Percentiles rank a stretch among this genome's conserved stretches.
phyloP scores from a whole-genome alignment of 768 basidiomycete genomes.

The Chalciporus chontae region DNA sequence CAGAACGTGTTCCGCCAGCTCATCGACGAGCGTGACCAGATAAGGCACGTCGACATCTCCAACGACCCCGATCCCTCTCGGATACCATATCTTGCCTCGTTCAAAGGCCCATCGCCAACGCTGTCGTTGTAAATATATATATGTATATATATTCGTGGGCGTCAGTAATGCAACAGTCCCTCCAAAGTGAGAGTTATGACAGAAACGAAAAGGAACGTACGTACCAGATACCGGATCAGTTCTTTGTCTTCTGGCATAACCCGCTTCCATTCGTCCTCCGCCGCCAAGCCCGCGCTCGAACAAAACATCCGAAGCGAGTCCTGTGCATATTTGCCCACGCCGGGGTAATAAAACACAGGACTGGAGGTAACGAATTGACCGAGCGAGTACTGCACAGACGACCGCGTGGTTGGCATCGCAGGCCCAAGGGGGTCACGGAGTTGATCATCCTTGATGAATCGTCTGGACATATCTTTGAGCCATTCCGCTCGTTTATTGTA shows the following conservation, averaged over 20 bases:
- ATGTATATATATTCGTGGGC: too few relatives aligned
- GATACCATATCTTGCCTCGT: slow-evolving; percentile 50
- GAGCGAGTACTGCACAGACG: not conserved
- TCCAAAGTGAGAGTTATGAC: too few relatives aligned
- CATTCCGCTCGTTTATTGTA: slow-evolving; percentile 54
- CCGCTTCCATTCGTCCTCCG: slow-evolving; percentile 50
- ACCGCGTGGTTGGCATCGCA: not conserved
- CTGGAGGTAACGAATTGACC: slow-evolving; percentile 32
- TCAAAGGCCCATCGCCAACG: slow-evolving; percentile 71
- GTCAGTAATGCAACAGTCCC: too few relatives aligned
- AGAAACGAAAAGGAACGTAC: slow-evolving; percentile 14
- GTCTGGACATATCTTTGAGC: slow-evolving; percentile 50
- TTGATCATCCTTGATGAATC: slow-evolving; percentile 43
- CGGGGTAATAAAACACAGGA: slow-evolving; percentile 56
- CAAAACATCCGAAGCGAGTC: slow-evolving; percentile 79
- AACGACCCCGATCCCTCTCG: slow-evolving; percentile 38
- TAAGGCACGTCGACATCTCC: slow-evolving; percentile 36
- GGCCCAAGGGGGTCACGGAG: slow-evolving; percentile 25
- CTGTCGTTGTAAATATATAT: slow-evolving; percentile 40
- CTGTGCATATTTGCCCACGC: slow-evolving; percentile 66
- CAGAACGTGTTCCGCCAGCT: slow-evolving; percentile 33
- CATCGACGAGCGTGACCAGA: slow-evolving; percentile 37
- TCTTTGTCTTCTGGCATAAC: slow-evolving; percentile 70
- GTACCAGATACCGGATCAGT: slow-evolving; percentile 60
- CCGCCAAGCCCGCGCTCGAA: not conserved